phyloP scores from a whole-genome alignment of 2,329 filamentous ascomycete species.

The Colletotrichum sp. region DNA sequence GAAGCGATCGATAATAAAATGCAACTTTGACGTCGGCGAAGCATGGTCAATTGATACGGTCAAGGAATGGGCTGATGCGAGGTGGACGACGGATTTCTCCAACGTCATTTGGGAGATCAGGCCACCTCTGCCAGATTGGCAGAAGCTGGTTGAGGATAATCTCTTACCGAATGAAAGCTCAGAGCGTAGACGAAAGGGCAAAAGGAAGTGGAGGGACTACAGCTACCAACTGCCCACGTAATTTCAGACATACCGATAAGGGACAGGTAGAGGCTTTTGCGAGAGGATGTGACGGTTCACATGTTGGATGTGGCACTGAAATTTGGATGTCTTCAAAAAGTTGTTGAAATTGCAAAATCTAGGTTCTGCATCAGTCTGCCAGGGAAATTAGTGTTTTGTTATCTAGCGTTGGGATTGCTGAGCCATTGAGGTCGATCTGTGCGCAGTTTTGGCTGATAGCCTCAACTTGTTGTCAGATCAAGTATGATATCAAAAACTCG shows the following conservation, averaged over 20 bases:
- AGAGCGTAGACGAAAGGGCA: not conserved
- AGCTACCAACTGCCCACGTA: not conserved
- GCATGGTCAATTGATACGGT: too few species aligned
- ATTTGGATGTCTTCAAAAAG: not conserved
- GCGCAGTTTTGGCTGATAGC: not conserved
- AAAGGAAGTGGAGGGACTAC: not conserved
- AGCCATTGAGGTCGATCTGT: not conserved
- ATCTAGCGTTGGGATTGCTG: not conserved
- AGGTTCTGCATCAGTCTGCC: not conserved
- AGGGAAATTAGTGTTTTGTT: not conserved
- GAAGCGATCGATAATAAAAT: too few species aligned
- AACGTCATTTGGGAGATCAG: too few species aligned
- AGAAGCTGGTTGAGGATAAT: too few species aligned
- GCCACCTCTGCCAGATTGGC: too few species aligned
- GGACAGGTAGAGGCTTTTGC: not conserved
- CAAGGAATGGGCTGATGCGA: too few species aligned
- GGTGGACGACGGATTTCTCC: too few species aligned
- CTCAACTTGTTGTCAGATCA: not conserved
- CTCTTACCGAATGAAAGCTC: too few species aligned
- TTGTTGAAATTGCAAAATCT: not conserved
- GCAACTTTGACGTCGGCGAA: too few species aligned
- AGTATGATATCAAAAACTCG: not conserved
- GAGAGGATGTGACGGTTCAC: not conserved
- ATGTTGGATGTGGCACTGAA: rapidly evolving
- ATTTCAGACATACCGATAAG: not conserved